These are phyloP conservation scores for Flaveria bidentis DNA, from an alignment of 129 eudicot species.

Conservation along the genomic window DNA sequence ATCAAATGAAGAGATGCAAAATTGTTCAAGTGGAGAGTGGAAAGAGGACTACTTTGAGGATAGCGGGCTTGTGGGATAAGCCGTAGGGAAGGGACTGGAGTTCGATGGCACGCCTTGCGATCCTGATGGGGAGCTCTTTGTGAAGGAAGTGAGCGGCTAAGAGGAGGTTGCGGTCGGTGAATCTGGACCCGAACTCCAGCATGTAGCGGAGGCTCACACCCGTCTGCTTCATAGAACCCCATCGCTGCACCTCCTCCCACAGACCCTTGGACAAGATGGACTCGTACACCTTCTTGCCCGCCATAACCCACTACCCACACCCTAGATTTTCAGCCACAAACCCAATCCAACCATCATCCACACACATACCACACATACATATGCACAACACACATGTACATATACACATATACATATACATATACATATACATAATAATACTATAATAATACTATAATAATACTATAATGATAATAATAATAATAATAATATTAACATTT, in stretches of 20 bases:
- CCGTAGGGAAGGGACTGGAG: conserved; percentile 85
- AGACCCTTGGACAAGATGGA: conserved; percentile 45
- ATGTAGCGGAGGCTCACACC: conserved; percentile 90
- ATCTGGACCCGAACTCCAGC: conserved; percentile 89
- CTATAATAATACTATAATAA: no score
- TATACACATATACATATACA: no score
- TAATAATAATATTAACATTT: no score
- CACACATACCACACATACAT: no score
- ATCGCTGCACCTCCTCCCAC: conserved; percentile 68
- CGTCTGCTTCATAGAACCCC: conserved; percentile 90
- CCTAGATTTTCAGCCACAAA: no score
- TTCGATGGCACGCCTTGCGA: conserved; percentile 83
- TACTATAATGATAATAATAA: no score
- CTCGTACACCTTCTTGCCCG: conserved; percentile 56
- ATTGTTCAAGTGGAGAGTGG: background rate
- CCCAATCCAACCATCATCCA: no score
- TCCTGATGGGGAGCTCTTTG: conserved; percentile 84
- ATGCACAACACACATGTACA: no score
- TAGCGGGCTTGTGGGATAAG: conserved; percentile 76
- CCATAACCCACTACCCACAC: no score
- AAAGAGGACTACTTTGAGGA: conserved; percentile 48
- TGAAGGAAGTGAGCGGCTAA: conserved; percentile 91
- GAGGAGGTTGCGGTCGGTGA: conserved; percentile 60
- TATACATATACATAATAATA: no score
- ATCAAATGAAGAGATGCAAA: no score